Conservation (phyloP, 2,329 filamentous ascomycete species). For the Trichoderma gracile region DNA sequence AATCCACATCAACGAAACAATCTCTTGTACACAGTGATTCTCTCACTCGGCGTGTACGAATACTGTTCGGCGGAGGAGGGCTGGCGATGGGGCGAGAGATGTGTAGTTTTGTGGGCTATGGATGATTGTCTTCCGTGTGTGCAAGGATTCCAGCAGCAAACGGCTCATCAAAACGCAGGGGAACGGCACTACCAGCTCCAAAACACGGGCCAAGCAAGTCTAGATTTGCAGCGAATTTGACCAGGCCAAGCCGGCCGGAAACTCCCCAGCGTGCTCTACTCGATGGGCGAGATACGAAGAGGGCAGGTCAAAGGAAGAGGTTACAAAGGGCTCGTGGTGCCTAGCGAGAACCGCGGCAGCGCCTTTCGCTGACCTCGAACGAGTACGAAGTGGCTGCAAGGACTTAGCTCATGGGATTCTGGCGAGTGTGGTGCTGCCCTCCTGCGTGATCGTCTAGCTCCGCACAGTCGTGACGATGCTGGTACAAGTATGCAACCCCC, state of each 20-base stretch:
- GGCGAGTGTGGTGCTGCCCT: slow-evolving; percentile 4
- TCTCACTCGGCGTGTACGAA: background rate
- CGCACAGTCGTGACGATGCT: slow-evolving; percentile 16
- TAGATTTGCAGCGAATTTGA: slow-evolving; percentile 4
- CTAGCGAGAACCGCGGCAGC: background rate
- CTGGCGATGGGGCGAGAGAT: slow-evolving; percentile 13
- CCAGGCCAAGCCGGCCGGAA: background rate
- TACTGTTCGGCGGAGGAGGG: background rate
- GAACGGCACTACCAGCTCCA: background rate
- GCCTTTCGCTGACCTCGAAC: background rate
- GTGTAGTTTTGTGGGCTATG: slow-evolving; percentile 5
- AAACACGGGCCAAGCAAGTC: background rate
- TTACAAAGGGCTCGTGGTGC: background rate
- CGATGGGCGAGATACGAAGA: background rate
- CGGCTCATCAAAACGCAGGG: background rate
- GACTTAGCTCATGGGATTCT: background rate
- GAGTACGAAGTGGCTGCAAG: background rate
- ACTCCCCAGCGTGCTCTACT: background rate
- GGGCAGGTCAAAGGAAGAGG: background rate
- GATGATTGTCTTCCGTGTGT: slow-evolving; percentile 5
- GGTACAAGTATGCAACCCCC: slow-evolving; percentile 13
- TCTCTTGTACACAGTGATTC: background rate
- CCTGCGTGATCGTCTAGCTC: slow-evolving; percentile 23
- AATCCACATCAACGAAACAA: background rate
- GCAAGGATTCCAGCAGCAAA: slow-evolving; percentile 13